Conservation (phyloP, 176 grass and related monocot species). For the Avena sativa region DNA sequence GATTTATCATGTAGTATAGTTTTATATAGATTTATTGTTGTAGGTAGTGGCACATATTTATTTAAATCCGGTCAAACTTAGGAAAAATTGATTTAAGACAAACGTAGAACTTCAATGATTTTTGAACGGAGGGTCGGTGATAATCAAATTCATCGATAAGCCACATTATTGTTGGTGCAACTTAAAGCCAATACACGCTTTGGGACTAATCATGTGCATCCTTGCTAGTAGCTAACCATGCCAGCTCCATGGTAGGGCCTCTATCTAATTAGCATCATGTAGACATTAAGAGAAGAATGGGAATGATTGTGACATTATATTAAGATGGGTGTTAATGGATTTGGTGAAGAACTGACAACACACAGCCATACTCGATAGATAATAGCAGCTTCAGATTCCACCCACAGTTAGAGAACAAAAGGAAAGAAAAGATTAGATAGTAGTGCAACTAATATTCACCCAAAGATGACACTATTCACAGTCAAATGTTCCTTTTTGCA, state of each 20-base stretch:
- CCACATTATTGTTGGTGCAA: not conserved
- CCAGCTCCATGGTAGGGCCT: not conserved
- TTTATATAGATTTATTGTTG: no score
- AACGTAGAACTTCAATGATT: no score
- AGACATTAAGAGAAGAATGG: not conserved
- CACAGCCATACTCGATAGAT: no score
- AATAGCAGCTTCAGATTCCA: no score
- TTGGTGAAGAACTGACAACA: no score
- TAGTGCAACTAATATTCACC: not conserved
- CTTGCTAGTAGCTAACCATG: not conserved
- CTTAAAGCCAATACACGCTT: not conserved
- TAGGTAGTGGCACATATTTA: no score
- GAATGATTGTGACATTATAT: not conserved
- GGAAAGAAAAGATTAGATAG: not conserved
- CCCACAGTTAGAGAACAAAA: not conserved
- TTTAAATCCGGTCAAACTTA: no score
- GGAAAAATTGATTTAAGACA: no score
- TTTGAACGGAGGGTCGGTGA: not conserved
- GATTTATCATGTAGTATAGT: no score
- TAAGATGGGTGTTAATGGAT: not conserved
- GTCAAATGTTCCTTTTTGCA: not conserved
- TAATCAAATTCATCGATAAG: not conserved
- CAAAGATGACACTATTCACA: not conserved
- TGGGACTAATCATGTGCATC: not conserved
- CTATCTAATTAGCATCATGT: not conserved